These are phyloP conservation scores for Bidens hawaiensis DNA, from an alignment of 140 eudicot genomes.

Conservation along the genomic window DNA sequence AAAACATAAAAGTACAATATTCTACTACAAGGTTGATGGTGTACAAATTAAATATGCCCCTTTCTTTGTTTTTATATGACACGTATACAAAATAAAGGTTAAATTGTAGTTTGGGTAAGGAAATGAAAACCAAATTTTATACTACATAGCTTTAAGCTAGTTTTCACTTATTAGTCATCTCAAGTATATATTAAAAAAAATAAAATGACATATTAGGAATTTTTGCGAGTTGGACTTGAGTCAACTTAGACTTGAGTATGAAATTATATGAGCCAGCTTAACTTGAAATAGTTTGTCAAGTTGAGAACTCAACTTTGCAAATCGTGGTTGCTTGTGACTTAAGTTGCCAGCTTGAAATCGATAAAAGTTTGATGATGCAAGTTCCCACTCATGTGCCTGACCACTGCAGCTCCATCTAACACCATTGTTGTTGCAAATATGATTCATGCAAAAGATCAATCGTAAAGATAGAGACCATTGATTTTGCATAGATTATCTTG, in stretches of 20 bases:
- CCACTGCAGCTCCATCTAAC: background rate
- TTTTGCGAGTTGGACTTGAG: background rate
- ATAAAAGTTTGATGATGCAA: background rate
- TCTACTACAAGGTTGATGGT: background rate
- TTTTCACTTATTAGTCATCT: background rate
- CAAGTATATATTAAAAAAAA: too few species aligned
- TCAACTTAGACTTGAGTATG: background rate
- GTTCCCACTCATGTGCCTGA: background rate
- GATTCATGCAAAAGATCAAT: background rate
- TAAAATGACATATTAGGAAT: background rate
- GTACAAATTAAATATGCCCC: background rate
- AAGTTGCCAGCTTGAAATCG: background rate
- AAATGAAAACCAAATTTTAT: background rate
- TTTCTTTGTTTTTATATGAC: background rate
- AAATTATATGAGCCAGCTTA: background rate
- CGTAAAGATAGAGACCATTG: background rate
- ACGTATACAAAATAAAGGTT: background rate
- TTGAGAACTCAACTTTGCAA: background rate
- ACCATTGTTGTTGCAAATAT: background rate
- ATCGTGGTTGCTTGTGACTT: background rate
- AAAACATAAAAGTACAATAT: background rate
- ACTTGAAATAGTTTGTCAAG: background rate
- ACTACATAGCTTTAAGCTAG: background rate
- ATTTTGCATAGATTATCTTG: background rate
- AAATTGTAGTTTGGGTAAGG: background rate